Conservation (phyloP, 2,329 filamentous ascomycete species). For the Blumeriella jaapii region DNA sequence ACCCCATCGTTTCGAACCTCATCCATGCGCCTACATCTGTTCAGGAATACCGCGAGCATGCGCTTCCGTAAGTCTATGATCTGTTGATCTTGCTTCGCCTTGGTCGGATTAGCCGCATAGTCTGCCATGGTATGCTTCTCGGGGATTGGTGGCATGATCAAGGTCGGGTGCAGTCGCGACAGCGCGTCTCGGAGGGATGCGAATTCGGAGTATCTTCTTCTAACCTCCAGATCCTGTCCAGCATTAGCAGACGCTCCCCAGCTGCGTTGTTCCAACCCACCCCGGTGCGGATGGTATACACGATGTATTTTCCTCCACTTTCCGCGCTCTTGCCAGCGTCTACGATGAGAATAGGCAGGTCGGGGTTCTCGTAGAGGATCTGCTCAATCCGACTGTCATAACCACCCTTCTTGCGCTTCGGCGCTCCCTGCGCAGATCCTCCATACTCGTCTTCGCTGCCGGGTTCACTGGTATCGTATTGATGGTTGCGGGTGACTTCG, state of each 20-base stretch:
- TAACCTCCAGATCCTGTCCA: slow-evolving; percentile 78
- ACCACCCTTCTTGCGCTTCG: slow-evolving; percentile 65
- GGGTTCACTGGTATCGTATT: slow-evolving; percentile 30
- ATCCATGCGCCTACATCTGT: slow-evolving; percentile 86
- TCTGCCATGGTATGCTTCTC: slow-evolving; percentile 99
- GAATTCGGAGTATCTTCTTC: slow-evolving; percentile 93
- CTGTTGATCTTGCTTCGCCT: slow-evolving; percentile 91
- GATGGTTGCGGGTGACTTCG: slow-evolving; percentile 12
- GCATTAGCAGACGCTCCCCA: slow-evolving; percentile 13
- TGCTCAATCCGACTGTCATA: slow-evolving; percentile 96
- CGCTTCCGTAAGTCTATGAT: slow-evolving; percentile 96
- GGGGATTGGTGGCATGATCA: slow-evolving; percentile 92
- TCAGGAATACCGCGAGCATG: slow-evolving; percentile 92
- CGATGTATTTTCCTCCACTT: slow-evolving; percentile 85
- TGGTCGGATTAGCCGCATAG: slow-evolving; percentile 95
- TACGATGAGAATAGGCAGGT: slow-evolving; percentile 80
- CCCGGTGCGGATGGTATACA: slow-evolving; percentile 92
- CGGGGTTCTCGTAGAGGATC: slow-evolving; percentile 89
- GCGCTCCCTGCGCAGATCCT: slow-evolving; percentile 31
- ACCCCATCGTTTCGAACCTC: slow-evolving; percentile 86
- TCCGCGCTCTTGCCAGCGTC: slow-evolving; percentile 93
- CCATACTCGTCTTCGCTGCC: slow-evolving; percentile 40
- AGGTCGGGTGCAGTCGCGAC: slow-evolving; percentile 82
- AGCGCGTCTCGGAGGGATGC: slow-evolving; percentile 81
- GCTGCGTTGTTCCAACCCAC: slow-evolving; percentile 36